Conservation (phyloP, 1,284 basidiomycete species). For the Afroboletus lepidellus region DNA sequence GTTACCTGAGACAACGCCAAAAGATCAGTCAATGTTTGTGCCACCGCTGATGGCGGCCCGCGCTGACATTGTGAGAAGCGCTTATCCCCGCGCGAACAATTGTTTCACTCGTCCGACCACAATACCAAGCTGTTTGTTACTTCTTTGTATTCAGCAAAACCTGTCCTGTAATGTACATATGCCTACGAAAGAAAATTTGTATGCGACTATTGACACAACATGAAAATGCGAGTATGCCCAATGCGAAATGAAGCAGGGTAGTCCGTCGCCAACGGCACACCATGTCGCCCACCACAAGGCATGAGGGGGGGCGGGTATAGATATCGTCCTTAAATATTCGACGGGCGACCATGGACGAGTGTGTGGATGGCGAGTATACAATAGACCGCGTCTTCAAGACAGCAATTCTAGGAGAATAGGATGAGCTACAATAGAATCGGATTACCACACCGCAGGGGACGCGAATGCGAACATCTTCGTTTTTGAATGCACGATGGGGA, state of each 20-base stretch:
- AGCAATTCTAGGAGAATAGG: conserved; percentile 26
- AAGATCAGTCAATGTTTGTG: not conserved
- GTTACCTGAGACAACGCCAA: conserved; percentile 13
- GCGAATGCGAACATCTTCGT: conserved; percentile 50
- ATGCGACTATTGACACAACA: conserved; percentile 40
- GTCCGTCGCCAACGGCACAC: conserved; percentile 21
- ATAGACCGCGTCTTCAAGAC: conserved; percentile 34
- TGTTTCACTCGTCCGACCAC: conserved; percentile 10
- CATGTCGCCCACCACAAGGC: conserved; percentile 26
- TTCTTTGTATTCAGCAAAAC: conserved; percentile 28
- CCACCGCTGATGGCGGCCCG: not conserved
- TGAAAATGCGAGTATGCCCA: conserved; percentile 33
- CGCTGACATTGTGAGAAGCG: conserved; percentile 13
- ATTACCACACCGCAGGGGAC: conserved; percentile 47
- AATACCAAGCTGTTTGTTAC: not conserved
- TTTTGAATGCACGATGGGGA: conserved; percentile 35
- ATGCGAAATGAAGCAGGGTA: conserved; percentile 35
- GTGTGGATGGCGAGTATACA: conserved; percentile 25
- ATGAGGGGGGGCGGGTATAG: conserved; percentile 29
- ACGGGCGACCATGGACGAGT: conserved; percentile 13
- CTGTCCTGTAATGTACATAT: conserved; percentile 37
- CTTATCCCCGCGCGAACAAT: not conserved
- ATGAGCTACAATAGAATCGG: conserved; percentile 18
- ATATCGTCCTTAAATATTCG: conserved; percentile 35
- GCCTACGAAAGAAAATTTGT: conserved; percentile 30